Base-by-base conservation (phyloP, 2,329 filamentous ascomycete genomes). In the Beauveria medogensis region DNA sequence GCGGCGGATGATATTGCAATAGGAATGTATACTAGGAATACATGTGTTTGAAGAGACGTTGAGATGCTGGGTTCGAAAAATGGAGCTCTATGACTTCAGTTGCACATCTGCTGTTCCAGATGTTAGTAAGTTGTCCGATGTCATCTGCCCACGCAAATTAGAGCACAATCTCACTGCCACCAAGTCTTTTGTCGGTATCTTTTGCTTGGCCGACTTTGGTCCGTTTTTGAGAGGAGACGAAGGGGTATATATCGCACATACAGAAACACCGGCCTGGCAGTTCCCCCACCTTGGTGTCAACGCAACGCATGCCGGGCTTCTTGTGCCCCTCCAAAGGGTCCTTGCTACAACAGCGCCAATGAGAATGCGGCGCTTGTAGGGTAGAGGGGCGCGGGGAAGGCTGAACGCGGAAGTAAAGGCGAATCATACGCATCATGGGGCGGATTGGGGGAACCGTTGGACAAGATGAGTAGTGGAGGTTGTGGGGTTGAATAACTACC, bases 311-410 rank as follows among this genome's bases (percentile, higher is more conserved):
- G 34, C 12, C 12, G 34, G n/a, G 41, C 28, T 9, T 37, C 41
- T 16, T 34, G 16, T 47, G 22, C 58, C 51, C 57, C 57, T 54
- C 57, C 50, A 54, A 47, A 26, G 34, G 12, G 34, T 16, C 48
- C 28, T n/a, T 2, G 44, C n/a, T 43, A 60, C 44, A 60, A 24
- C 43, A 60, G 59, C 52, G 34, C 59, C 59, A 60, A 60, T 60
- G 12, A 55, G 44, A 16, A 6, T 9, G 3, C 30, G 34, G 51
- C 51, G 59, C 59, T 60, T 60, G 37, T 60, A 55, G 44, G 26
- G 48, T 52, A 44, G 47, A 48, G 18, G 18, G 43, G 43, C n/a
- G n/a, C 18, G 40, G 28, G 24, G 34, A 37, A 37, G 34, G 2
- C 12, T 37, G 34, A 10, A 16, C 14, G 34, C 34, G 34, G 34